Evolutionary conservation across 2,329 filamentous ascomycete genomes (phyloP), one percentile per base, ranked within the genome.

Genomic region (Talaromyces sp.): DNA sequence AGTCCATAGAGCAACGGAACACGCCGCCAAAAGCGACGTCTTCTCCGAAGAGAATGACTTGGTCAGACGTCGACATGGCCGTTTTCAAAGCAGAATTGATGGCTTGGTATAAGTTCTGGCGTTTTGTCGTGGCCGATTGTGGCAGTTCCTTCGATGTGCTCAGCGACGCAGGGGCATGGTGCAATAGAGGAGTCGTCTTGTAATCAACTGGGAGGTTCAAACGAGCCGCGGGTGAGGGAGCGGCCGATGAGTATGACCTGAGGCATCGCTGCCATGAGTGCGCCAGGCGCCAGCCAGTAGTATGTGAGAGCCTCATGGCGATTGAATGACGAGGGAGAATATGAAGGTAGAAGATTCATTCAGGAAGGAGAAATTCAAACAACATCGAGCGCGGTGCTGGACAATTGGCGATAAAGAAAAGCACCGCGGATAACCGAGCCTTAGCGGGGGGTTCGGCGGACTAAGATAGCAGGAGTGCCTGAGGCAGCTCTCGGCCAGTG

Each of bases 11-110:
- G 76, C 92, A 97, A 60, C 94, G 85, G 71, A 99, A 99, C 17
- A 99, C 94, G 58, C 94, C 94, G 48, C 94, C 94, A 68, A 99
- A 99, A 14, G 94, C 91, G 8, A 99, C 92, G 72, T 99, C 94
- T 75, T 99, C 94, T 48, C 94, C 94, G 69, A 99, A 99, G 10
- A 99, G 83, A 60, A 97, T 79, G 24, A 96, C 91, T 19, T 88
- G 87, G 65, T 96, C 91, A 68, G 97, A 92, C 38, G 88, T 85
- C 17, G 88, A 85, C 29, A 99, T 82, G 26, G 93, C 91, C 61
- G 88, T 90, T 24, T 89, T 85, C 24, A 99, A 82, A 11, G 93
- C 92, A 65, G 93, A 87, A 73, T 97, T 97, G 79, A 99, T 87
- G 56, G 94, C 88, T 73, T 96, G 91, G 78, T 94, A 97, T 41